Percentiles rank a stretch among this genome's conserved stretches.
Conservation (phyloP, 2,329 filamentous ascomycete genomes). For the Aureobasidium sp. region DNA sequence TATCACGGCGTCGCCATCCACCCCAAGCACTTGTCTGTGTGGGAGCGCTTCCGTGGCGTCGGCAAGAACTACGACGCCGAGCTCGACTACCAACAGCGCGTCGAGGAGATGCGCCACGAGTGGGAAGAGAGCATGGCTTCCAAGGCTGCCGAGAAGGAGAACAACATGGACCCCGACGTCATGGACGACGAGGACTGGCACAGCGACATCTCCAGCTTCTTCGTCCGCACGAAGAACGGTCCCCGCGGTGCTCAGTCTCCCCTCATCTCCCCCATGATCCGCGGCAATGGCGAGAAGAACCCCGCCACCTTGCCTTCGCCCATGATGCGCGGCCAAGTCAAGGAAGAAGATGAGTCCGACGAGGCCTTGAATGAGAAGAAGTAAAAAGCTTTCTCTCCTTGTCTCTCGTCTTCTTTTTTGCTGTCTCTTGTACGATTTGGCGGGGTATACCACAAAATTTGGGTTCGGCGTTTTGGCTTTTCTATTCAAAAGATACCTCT, state of each 20-base stretch:
- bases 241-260: conserved; percentile 1
- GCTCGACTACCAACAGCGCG: conserved; percentile 72
- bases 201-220: conserved; percentile 44
- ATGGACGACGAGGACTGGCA: conserved; percentile 37
- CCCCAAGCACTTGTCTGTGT: conserved; percentile 76
- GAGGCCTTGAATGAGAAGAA: conserved; percentile 8
- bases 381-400: background rate
- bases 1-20: conserved; percentile 94
- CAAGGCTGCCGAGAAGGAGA: conserved; percentile 42
- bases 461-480: background rate
- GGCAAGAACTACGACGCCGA: conserved; percentile 78
- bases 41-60: conserved; percentile 72
- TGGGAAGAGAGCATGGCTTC: conserved; percentile 48
- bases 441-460: background rate
- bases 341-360: conserved; percentile 8
- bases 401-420: background rate
- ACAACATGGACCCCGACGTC: conserved; percentile 26
- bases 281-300: background rate
- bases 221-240: conserved; percentile 38
- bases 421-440: background rate
- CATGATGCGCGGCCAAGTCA: conserved; percentile 9
- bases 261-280: background rate
- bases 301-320: background rate
- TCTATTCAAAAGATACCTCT: background rate
- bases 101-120: conserved; percentile 64